phyloP scores from a whole-genome alignment of 108 stramenopile species.

The Parmales sp. region DNA sequence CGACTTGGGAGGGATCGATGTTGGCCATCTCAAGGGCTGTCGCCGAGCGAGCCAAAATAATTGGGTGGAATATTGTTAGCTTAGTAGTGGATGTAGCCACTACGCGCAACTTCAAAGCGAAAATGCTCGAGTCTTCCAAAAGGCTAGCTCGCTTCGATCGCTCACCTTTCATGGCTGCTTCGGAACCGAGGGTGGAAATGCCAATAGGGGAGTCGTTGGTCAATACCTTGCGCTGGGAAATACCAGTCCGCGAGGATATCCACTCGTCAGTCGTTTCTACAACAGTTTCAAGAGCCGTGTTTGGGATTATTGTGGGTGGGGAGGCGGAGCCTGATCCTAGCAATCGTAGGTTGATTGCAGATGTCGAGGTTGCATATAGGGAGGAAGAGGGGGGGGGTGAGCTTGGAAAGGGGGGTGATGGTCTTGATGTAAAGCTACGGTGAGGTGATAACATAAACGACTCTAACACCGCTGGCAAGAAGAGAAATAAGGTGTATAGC shows the following conservation, averaged over 20 bases:
- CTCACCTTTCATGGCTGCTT: conserved; percentile 8
- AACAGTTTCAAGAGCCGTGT: conserved; percentile 70
- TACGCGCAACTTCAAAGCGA: background rate
- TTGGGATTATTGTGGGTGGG: too few relatives aligned
- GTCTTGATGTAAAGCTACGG: too few relatives aligned
- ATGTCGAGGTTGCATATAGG: too few relatives aligned
- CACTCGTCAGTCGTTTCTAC: conserved; percentile 93
- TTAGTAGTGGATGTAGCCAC: background rate
- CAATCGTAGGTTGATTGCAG: too few relatives aligned
- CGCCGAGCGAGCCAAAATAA: background rate
- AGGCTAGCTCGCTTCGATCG: too few relatives aligned
- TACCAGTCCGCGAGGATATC: conserved; percentile 88
- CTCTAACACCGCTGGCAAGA: too few relatives aligned
- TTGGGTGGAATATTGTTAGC: background rate
- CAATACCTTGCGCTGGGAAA: conserved; percentile 62
- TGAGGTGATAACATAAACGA: too few relatives aligned
- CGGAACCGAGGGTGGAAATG: conserved; percentile 16
- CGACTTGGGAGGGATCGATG: conserved; percentile 55
- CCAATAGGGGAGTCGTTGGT: conserved; percentile 16
- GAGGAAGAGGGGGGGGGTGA: too few relatives aligned
- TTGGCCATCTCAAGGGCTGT: conserved; percentile 68
- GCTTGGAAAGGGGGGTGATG: too few relatives aligned
- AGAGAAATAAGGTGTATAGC: too few relatives aligned
- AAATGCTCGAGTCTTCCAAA: too few relatives aligned
- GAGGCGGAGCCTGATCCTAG: too few relatives aligned